A percentile compares a stretch with the other conserved stretches of the same genome.
These are phyloP conservation scores for Gracilaria gracilis DNA, from an alignment of 23 red algal genomes.

Conservation along the genomic window DNA sequence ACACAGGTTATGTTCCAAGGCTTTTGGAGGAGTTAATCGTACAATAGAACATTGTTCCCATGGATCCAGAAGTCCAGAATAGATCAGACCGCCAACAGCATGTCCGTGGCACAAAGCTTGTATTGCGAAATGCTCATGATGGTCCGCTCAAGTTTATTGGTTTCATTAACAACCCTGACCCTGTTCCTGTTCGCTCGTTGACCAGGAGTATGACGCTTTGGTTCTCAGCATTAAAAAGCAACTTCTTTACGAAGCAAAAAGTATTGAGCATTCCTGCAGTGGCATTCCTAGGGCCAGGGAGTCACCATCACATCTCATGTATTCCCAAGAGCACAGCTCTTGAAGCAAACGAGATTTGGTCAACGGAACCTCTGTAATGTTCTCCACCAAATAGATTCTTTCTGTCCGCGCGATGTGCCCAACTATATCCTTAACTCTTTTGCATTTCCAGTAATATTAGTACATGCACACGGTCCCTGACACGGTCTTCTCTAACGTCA, in stretches of 20 bases:
- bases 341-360: too few relatives aligned
- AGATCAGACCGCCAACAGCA: not conserved
- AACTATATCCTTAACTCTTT: too few relatives aligned
- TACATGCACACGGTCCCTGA: too few relatives aligned
- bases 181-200: conserved; percentile 5
- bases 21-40: not conserved
- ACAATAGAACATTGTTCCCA: not conserved
- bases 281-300: not conserved
- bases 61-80: not conserved
- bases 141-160: not conserved
- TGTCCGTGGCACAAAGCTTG: not conserved
- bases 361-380: too few relatives aligned
- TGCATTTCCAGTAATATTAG: too few relatives aligned
- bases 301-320: not conserved
- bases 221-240: not conserved
- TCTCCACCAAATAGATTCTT: too few relatives aligned
- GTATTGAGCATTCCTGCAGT: not conserved
- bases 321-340: too few relatives aligned
- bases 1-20: not conserved
- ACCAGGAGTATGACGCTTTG: not conserved
- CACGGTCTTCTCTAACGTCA: too few relatives aligned
- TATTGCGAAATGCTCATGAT: not conserved
- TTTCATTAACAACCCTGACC: conserved; percentile 20
- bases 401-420: too few relatives aligned
- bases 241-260: not conserved